Conservation (phyloP, 2,329 filamentous ascomycete genomes). For the Xylariales sp. region DNA sequence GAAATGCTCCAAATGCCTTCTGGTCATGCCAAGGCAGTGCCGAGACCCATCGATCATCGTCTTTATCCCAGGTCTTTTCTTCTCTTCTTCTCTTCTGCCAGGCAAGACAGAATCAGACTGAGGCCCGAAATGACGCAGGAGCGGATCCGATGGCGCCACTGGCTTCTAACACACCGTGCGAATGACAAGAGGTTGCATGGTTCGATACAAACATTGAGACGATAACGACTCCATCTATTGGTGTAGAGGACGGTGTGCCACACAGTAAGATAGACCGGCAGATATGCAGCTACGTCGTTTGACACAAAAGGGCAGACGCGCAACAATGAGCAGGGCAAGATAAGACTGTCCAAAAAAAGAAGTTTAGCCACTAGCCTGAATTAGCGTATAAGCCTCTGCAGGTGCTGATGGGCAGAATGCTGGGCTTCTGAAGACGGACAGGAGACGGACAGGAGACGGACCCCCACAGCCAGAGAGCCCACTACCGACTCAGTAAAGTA, state of each 20-base stretch:
- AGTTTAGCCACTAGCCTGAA: constrained; percentile 32
- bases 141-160: constrained; percentile 31
- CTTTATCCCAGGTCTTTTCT: constrained; percentile 25
- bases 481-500: neutral
- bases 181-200: neutral
- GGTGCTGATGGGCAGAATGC: no score
- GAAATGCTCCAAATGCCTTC: neutral
- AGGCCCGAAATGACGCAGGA: constrained; percentile 29
- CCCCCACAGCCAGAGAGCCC: no score
- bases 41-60: constrained; percentile 17
- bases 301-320: neutral
- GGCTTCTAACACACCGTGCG: constrained; percentile 9
- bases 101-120: no score
- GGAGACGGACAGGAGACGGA: no score
- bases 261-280: neutral
- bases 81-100: no score
- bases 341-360: constrained; percentile 37
- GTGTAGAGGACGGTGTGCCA: neutral
- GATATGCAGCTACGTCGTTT: neutral
- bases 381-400: neutral
- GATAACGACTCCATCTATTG: neutral
- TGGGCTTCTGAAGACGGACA: no score
- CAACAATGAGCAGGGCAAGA: constrained; percentile 20
- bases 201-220: neutral
- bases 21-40: constrained; percentile 14